Evolutionary conservation across 495 filamentous ascomycete species (phyloP).

Genomic region (Aspergillus taichungensis): DNA sequence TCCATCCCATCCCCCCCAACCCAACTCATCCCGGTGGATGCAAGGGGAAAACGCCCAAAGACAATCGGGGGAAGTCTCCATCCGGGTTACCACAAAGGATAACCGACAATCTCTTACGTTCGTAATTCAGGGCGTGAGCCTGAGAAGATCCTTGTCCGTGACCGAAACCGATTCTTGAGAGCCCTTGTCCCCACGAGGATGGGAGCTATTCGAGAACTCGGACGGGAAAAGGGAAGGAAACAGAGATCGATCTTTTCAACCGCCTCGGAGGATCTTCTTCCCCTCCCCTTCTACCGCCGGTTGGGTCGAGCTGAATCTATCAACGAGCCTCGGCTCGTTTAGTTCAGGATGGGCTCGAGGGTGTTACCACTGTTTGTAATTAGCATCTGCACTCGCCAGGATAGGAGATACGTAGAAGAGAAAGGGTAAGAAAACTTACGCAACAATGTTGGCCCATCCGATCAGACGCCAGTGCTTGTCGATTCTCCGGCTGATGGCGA

Average conservation of each 20-base stretch:
- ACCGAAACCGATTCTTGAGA: conserved; percentile 17
- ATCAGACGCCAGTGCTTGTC: conserved; percentile 99
- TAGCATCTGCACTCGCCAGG: conserved; percentile 7
- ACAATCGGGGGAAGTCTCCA: no score
- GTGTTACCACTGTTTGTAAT: conserved; percentile 39
- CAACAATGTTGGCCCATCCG: conserved; percentile 89
- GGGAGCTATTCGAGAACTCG: no score
- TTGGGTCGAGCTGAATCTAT: conserved; percentile 7
- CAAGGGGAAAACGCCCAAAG: no score
- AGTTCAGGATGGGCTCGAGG: conserved; percentile 44
- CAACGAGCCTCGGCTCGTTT: conserved; percentile 10
- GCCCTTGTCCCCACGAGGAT: no score
- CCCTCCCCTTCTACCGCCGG: conserved; percentile 5
- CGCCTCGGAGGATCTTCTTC: background rate
- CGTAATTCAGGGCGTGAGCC: conserved; percentile 24
- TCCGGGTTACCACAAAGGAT: no score
- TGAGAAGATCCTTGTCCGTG: conserved; percentile 24
- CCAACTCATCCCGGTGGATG: background rate
- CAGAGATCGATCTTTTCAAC: no score
- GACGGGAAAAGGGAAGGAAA: no score
- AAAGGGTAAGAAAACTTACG: conserved; percentile 37
- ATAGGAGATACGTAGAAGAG: background rate
- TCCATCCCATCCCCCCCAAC: conserved; percentile 11
- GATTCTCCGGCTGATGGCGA: conserved; percentile 89
- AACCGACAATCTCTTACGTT: conserved; percentile 13